Evolutionary conservation across 768 basidiomycete species (phyloP).

Genomic region (Podaxis sp.): DNA sequence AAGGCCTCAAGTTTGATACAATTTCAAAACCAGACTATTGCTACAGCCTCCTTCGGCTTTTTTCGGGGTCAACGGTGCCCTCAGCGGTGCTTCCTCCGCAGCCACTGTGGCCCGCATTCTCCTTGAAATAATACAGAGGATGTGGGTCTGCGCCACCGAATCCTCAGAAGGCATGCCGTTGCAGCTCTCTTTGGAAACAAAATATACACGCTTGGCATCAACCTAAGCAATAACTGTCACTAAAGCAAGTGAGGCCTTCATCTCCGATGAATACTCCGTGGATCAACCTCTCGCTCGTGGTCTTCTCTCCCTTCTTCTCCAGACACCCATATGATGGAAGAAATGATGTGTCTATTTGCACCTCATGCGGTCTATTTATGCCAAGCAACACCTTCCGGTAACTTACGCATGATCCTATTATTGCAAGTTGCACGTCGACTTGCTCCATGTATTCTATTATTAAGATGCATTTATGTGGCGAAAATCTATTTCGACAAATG

Average conservation of each 20-base stretch:
- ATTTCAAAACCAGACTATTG: background rate
- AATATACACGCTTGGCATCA: slow-evolving; percentile 9
- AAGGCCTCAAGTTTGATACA: background rate
- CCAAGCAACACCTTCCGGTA: background rate
- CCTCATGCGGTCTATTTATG: background rate
- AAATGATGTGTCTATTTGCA: background rate
- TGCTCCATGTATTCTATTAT: slow-evolving; percentile 3
- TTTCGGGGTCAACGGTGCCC: background rate
- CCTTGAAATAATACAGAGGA: background rate
- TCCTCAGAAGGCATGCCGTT: background rate
- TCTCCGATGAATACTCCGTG: background rate
- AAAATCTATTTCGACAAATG: background rate
- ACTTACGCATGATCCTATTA: background rate
- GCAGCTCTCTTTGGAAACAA: slow-evolving; percentile 9
- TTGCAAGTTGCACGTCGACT: background rate
- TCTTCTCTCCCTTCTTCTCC: background rate
- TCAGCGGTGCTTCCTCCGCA: background rate
- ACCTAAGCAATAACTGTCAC: background rate
- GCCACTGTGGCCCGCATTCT: background rate
- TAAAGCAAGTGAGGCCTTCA: background rate
- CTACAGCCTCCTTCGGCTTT: background rate
- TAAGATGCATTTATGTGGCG: background rate
- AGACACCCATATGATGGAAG: background rate
- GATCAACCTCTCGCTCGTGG: slow-evolving; percentile 3
- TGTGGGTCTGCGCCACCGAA: background rate